Conservation (phyloP, 176 grass and related monocot genomes). For the Triticum timopheevii region DNA sequence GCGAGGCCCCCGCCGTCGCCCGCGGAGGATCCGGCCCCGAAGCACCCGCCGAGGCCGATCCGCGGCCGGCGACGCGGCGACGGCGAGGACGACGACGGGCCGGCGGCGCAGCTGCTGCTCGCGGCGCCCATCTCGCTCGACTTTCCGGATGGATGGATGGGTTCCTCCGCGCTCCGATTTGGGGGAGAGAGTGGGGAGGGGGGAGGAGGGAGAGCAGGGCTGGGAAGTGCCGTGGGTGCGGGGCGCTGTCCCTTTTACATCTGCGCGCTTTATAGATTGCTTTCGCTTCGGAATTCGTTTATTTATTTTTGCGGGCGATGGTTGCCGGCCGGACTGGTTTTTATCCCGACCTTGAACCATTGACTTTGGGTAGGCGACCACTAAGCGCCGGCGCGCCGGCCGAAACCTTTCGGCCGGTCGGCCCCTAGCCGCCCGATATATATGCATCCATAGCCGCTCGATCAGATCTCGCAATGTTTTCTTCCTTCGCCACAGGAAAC, state of each 20-base stretch:
- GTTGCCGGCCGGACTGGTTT: not conserved
- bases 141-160: not conserved
- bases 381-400: too few relatives aligned
- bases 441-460: too few relatives aligned
- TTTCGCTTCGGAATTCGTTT: not conserved
- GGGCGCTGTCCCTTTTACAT: conserved; percentile 20
- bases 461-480: too few relatives aligned
- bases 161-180: not conserved
- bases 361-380: not conserved
- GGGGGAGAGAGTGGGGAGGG: not conserved
- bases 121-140: conserved; percentile 68
- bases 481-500: too few relatives aligned
- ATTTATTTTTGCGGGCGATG: not conserved
- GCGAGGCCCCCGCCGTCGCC: conserved; percentile 2
- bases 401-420: too few relatives aligned
- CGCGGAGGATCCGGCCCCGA: conserved; percentile 60
- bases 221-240: conserved; percentile 32
- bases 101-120: conserved; percentile 65
- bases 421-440: too few relatives aligned
- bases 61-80: conserved; percentile 43
- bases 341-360: not conserved
- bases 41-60: conserved; percentile 49
- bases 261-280: conserved; percentile 4
- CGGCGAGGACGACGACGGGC: not conserved
- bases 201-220: not conserved